phyloP scores from a whole-genome alignment of 2,329 filamentous ascomycete genomes.

The Emergomyces orientalis region DNA sequence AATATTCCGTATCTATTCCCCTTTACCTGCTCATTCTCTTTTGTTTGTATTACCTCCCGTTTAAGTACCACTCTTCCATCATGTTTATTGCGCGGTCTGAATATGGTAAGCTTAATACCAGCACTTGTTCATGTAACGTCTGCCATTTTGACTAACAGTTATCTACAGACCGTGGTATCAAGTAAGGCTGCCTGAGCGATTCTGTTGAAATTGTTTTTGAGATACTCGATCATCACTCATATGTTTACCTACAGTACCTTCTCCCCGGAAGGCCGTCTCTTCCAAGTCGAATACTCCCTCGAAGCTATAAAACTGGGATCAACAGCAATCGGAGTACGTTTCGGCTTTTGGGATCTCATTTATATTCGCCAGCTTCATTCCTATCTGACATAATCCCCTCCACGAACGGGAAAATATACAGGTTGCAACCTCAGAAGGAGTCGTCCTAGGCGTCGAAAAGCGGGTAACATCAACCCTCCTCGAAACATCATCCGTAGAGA shows the following conservation, averaged over 20 bases:
- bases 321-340: slow-evolving; percentile 80
- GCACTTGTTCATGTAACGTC: not conserved
- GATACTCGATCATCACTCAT: slow-evolving; percentile 19
- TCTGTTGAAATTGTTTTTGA: slow-evolving; percentile 9
- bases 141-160: slow-evolving; percentile 30
- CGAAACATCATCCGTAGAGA: slow-evolving; percentile 95
- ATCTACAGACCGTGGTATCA: slow-evolving; percentile 83
- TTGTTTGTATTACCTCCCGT: slow-evolving; percentile 7
- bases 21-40: slow-evolving; percentile 1
- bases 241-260: slow-evolving; percentile 62
- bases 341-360: not conserved
- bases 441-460: slow-evolving; percentile 97
- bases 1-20: not conserved
- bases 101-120: slow-evolving; percentile 67
- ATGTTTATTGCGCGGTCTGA: slow-evolving; percentile 99
- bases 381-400: slow-evolving; percentile 17
- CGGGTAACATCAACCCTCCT: slow-evolving; percentile 95
- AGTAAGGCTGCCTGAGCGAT: slow-evolving; percentile 49
- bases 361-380: not conserved
- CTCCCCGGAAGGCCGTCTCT: slow-evolving; percentile 97
- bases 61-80: slow-evolving; percentile 43
- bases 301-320: slow-evolving; percentile 99
- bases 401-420: slow-evolving; percentile 21
- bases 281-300: slow-evolving; percentile 99
- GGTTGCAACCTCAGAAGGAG: slow-evolving; percentile 87